Base-by-base conservation (phyloP, 228 moss, liverwort and hornwort genomes). In the Sphagnum magellanicum region DNA sequence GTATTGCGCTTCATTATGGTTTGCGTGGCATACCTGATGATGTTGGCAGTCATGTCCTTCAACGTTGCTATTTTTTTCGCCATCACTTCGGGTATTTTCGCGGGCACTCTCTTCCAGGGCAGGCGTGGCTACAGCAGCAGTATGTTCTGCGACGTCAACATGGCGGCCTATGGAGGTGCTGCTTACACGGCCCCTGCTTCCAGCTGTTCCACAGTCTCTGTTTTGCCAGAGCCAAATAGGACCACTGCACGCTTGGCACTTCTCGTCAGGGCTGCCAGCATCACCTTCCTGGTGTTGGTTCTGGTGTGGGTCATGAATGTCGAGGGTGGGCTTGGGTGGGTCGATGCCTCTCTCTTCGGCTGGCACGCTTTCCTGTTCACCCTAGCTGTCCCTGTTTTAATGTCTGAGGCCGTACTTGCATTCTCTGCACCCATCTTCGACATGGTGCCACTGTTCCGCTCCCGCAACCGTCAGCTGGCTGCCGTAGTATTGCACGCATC, bases 41-140 rank as follows among this genome's bases (percentile, higher is more conserved):
- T 58, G 57, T 4, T 58, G 10, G 57, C 57, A 58, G 57, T 58
- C 57, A 58, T 58, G 57, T 58, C 57, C 3, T 58, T 58, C 57
- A 58, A 58, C 57, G 57, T 58, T 14, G 57, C 57, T 58, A 58
- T 58, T 58, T 58, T 58, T 58, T 58, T 58, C 57, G 57, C 57
- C 57, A 58, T 58, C 57, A 58, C 57, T 58, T 9, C 57, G 57
- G 57, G 57, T 9, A 14, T 58, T 58, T 58, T 58, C 57, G 57
- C 4, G 57, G 57, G 57, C 14, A 58, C 57, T 58, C 57, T 58
- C 57, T 58, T 58, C 57, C 57, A 58, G 57, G 57, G 57, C 57
- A 9, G 10, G 57, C 57, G 57, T 58, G 57, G 57, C 57, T 14
- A 58, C 14, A 58, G 57, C 57, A 58, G 57, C 57, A 58, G 14